These are phyloP conservation scores for Euryodendron excelsum DNA, from an alignment of 148 eudicot genomes.

Conservation along the genomic window DNA sequence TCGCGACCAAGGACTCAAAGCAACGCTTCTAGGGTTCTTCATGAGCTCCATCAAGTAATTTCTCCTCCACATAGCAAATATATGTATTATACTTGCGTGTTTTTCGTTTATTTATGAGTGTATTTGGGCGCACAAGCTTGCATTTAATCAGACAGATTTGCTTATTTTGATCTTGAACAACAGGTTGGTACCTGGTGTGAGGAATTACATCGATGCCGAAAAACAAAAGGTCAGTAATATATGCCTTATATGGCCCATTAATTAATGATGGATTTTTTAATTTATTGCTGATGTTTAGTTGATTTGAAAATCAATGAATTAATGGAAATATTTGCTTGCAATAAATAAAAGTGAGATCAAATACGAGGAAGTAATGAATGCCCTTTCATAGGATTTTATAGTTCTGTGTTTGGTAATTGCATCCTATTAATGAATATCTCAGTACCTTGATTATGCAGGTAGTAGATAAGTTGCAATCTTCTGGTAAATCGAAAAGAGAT, in stretches of 20 bases:
- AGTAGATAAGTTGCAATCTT: slow-evolving; percentile 82
- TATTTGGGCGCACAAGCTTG: too few relatives aligned
- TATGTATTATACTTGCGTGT: neutral
- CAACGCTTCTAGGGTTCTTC: slow-evolving; percentile 44
- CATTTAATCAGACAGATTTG: neutral
- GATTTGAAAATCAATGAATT: neutral
- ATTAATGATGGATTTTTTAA: neutral
- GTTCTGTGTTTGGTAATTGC: slow-evolving; percentile 6
- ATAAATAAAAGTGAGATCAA: neutral
- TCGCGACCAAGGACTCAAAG: slow-evolving; percentile 59
- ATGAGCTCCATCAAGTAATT: slow-evolving; percentile 68
- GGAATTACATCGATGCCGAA: slow-evolving; percentile 70
- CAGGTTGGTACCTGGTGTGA: slow-evolving; percentile 87
- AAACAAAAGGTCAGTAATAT: slow-evolving; percentile 65
- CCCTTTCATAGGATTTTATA: neutral
- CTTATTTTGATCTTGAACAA: neutral
- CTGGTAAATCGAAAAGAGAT: slow-evolving; percentile 70
- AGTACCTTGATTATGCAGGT: slow-evolving; percentile 43
- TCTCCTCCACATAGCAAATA: neutral
- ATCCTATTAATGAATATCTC: slow-evolving; percentile 11
- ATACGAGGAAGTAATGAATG: neutral
- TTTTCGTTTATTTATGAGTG: neutral
- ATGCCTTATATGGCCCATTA: neutral
- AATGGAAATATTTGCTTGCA: neutral
- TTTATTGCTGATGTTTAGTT: neutral